Evolutionary conservation across 2,329 filamentous ascomycete genomes (phyloP), one percentile per base, ranked within the genome.

Genomic region (Fusarium sp.): DNA sequence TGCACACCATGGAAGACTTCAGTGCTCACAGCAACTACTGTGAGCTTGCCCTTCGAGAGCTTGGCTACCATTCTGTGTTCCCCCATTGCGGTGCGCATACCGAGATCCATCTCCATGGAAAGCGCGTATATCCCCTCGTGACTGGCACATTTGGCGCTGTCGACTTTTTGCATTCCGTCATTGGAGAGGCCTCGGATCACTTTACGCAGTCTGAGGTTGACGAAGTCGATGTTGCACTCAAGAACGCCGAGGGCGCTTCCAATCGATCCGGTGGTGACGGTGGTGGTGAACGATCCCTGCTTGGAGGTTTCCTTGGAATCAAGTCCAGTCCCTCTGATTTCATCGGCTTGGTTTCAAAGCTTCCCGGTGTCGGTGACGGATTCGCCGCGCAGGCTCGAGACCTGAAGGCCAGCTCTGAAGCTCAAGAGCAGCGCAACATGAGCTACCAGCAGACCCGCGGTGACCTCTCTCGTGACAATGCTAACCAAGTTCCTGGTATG

Each of bases 171-270:
- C 93, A 96, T 80, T 94, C 92, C 3, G 93, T 94, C 35, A 82
- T 90, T 54, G 88, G 92, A 63, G 93, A 95, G 80, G 93, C 93
- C 37, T 93, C 89, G 16, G 93, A 96, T 78, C 92, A 95, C 79
- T 94, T 96, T 78, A 93, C 93, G 5, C 93, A 96, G 79, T 94
- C 93, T 21, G 93, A 95, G 79, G 90, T 96, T 39, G 93, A 94
- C 63, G 92, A 95, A 80, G 90, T 95, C 76, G 92, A 96, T 73
- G 82, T 91, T 69, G 92, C 91, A 8, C 86, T 96, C 49, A 90
- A 91, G 72, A 91, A 91, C 70, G 93, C 93, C 15, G 87, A 90
- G 82, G 86, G 84, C 55, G 79, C 81, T 63, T 80, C 81, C 74
- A 83, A 79, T 42, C 78, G 76, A n/a, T 78, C 80, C 41, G 19